Percentiles rank a stretch among this genome's conserved stretches.
These are phyloP conservation scores for Ophiocytium majus DNA, from an alignment of 352 stramenopile species.

Conservation along the genomic window DNA sequence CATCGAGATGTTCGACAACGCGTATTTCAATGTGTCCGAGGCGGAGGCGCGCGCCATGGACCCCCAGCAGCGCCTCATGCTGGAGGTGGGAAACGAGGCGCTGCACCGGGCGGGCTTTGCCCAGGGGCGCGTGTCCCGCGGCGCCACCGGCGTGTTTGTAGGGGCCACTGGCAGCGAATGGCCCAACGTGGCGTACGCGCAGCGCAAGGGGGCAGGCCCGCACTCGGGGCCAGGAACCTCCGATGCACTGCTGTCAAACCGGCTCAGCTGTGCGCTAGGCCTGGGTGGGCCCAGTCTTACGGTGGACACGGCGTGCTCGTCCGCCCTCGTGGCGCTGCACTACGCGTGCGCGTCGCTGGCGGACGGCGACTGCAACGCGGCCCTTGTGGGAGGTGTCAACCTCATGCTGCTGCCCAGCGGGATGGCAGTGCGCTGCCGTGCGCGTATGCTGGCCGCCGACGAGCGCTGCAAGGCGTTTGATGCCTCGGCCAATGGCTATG, in stretches of 20 bases:
- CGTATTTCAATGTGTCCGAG: constrained; percentile 43
- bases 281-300: constrained; percentile 59
- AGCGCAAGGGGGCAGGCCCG: neutral
- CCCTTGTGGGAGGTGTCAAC: constrained; percentile 57
- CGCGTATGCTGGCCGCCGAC: constrained; percentile 54
- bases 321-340: constrained; percentile 61
- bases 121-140: constrained; percentile 27
- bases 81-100: constrained; percentile 54
- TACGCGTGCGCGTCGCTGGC: constrained; percentile 39
- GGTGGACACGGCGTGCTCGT: constrained; percentile 62
- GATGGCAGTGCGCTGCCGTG: constrained; percentile 42
- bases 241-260: neutral
- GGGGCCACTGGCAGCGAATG: constrained; percentile 56
- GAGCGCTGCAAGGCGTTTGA: constrained; percentile 60
- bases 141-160: constrained; percentile 59
- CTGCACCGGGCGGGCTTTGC: constrained; percentile 43
- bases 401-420: constrained; percentile 48
- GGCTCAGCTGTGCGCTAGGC: constrained; percentile 59
- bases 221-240: neutral
- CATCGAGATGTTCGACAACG: constrained; percentile 51
- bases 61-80: constrained; percentile 60
- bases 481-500: constrained; percentile 60
- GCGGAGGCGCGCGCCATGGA: constrained; percentile 57
- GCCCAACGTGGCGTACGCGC: constrained; percentile 17
- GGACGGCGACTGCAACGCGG: constrained; percentile 33